A percentile compares a stretch with the other conserved stretches of the same genome.
phyloP scores from a whole-genome alignment of 768 basidiomycete species.

The Cyathus striatus region DNA sequence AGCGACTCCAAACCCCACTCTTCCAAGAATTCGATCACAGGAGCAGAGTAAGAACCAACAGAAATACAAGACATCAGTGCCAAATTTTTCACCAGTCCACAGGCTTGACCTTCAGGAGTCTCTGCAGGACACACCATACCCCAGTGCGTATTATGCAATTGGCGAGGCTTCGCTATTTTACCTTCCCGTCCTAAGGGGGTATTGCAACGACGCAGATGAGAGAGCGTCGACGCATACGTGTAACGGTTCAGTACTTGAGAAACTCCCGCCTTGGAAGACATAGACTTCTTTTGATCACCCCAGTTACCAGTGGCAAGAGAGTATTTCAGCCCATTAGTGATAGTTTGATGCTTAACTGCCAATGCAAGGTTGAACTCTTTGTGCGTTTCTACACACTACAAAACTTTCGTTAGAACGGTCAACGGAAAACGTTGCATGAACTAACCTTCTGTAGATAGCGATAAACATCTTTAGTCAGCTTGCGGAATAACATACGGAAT shows the following conservation, averaged over 20 bases:
- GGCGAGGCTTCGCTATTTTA: conserved; percentile 98
- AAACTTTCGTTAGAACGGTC: conserved; percentile 1
- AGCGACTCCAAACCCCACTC: conserved; percentile 97
- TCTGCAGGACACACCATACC: conserved; percentile 99
- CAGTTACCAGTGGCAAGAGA: conserved; percentile 98
- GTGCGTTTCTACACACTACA: conserved; percentile 91
- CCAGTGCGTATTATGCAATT: conserved; percentile 99
- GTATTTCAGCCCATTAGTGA: conserved; percentile 97
- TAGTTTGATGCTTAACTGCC: conserved; percentile 94
- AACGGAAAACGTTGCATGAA: conserved; percentile 6
- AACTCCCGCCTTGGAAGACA: conserved; percentile 97
- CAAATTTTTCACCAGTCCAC: conserved; percentile 97
- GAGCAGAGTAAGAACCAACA: conserved; percentile 92
- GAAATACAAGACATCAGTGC: conserved; percentile 98
- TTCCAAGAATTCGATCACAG: conserved; percentile 96
- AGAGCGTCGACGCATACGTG: conserved; percentile 96
- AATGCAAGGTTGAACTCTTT: conserved; percentile 90
- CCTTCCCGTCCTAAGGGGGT: conserved; percentile 97
- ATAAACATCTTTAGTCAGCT: conserved; percentile 95
- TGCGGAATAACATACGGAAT: conserved; percentile 96
- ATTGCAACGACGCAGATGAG: conserved; percentile 96
- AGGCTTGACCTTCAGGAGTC: conserved; percentile 99
- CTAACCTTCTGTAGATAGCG: conserved; percentile 92
- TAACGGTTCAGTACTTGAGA: conserved; percentile 98
- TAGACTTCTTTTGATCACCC: conserved; percentile 98